Conservation (phyloP, 2,329 filamentous ascomycete species). For the Fusarium goolgardi region DNA sequence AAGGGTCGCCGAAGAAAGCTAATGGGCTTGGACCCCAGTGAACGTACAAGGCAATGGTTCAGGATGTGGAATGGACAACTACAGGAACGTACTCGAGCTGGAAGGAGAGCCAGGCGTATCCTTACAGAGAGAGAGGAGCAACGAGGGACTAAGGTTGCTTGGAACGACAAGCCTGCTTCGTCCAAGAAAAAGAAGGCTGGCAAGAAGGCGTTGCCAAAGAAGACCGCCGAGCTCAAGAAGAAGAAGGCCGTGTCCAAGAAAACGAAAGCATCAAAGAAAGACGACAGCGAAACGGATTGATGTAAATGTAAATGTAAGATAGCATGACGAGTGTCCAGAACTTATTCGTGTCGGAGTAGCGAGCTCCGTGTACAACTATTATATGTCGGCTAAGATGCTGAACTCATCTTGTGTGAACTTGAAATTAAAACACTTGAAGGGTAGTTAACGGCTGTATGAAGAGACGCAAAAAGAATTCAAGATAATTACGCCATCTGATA, state of each 20-base stretch:
- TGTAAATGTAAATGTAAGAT: neutral
- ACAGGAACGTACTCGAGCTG: slow-evolving; percentile 59
- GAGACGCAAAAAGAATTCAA: neutral
- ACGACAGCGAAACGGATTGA: neutral
- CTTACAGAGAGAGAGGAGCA: slow-evolving; percentile 64
- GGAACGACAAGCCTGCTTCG: slow-evolving; percentile 35
- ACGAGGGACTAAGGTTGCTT: slow-evolving; percentile 61
- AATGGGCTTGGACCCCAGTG: slow-evolving; percentile 56
- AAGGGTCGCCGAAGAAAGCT: slow-evolving; percentile 66
- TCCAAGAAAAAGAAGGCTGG: too few relatives aligned
- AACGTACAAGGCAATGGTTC: slow-evolving; percentile 59
- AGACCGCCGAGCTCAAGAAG: neutral
- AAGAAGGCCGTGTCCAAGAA: neutral
- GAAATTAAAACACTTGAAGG: slow-evolving; percentile 11
- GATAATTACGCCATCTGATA: neutral
- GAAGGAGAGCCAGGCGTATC: slow-evolving; percentile 67
- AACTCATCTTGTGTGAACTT: slow-evolving; percentile 19
- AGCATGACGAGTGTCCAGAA: neutral
- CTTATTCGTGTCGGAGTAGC: slow-evolving; percentile 10
- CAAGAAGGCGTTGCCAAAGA: neutral
- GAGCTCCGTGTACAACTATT: slow-evolving; percentile 31
- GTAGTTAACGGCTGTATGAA: neutral
- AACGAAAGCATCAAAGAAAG: neutral
- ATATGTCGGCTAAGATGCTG: slow-evolving; percentile 5
- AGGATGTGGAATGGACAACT: slow-evolving; percentile 58